Evolutionary conservation across 2,329 filamentous ascomycete species (phyloP), one percentile per base, ranked within the genome.

Genomic region (Eutypella sp.): DNA sequence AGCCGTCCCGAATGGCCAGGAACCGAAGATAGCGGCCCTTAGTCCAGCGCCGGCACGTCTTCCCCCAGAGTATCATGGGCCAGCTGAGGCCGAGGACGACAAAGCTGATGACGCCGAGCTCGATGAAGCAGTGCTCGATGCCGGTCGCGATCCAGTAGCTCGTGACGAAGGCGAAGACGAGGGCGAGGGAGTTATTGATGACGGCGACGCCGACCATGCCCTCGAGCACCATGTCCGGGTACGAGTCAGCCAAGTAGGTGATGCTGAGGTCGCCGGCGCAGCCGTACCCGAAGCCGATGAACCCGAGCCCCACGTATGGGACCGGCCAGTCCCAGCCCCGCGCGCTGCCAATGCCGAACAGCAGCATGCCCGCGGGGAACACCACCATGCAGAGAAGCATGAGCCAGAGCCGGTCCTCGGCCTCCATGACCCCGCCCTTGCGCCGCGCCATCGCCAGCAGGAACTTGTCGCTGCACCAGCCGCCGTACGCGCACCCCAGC

Each of bases 231-330:
- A 78, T 78, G 27, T 78, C 75, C 1, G 75, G 75, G 47, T 79
- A 79, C 3, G 71, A 72, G 47, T 79, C 76, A 52, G 75, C 75
- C 4, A 79, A 62, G 48, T 79, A 79, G 0, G 76, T 73, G 66
- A 77, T 70, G 44, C 70, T 68, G 47, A 81, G 57, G 58, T 81
- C 78, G 5, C 78, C 78, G 2, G 75, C 75, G 42, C 76, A 80
- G 7, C 78, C 78, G 60, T 76, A 81, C 2, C 78, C 78, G 45
- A 81, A 81, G 4, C 78, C 78, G 23, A 79, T 79, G 51, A 80
- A 72, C 3, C 73, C 78, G 1, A 81, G 62, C 2, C 75, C 78
- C 13, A 81, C 64, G 44, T 81, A 81, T 0, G 76, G 73, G 8
- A 65, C 64, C 1, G 71, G 74, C 77, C 77, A 80, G 29, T 59